These are phyloP conservation scores for Bruguiera sexangula DNA, from an alignment of 345 rosid species.

Conservation along the genomic window DNA sequence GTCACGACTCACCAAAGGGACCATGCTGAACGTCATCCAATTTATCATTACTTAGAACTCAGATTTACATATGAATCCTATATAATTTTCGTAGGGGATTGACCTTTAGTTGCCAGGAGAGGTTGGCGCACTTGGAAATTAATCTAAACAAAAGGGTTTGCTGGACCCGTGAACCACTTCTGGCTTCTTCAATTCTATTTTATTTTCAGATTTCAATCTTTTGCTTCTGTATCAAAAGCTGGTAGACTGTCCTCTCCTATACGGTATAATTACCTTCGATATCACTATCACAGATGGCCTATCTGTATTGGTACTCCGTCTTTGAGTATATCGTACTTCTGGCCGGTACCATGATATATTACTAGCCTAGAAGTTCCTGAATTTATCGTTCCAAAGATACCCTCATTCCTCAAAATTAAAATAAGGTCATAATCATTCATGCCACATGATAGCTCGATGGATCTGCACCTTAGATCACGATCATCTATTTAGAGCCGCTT, in stretches of 20 bases:
- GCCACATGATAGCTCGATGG: too few species aligned
- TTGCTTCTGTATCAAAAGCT: slow-evolving; percentile 4
- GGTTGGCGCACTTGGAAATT: background rate
- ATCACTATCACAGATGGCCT: slow-evolving; percentile 22
- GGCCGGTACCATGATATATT: slow-evolving; percentile 22
- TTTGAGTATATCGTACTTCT: slow-evolving; percentile 45
- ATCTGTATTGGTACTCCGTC: slow-evolving; percentile 34
- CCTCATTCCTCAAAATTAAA: background rate
- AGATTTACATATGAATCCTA: background rate
- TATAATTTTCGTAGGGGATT: background rate
- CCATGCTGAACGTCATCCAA: background rate
- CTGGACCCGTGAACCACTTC: background rate
- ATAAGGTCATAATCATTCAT: too few species aligned
- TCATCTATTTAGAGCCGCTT: too few species aligned
- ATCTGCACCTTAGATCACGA: too few species aligned
- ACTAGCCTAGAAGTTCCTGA: slow-evolving; percentile 13
- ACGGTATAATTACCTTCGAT: slow-evolving; percentile 24
- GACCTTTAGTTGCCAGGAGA: background rate
- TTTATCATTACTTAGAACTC: background rate
- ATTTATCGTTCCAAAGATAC: slow-evolving; percentile 11
- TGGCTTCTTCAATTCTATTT: background rate
- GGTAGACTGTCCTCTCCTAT: slow-evolving; percentile 25
- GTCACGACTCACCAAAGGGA: too few species aligned
- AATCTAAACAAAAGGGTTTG: background rate
- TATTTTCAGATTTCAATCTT: background rate